Percentiles rank a stretch among this genome's conserved stretches.
These are phyloP conservation scores for Orobanche coerulescens DNA, from an alignment of 257 asterid genomes.

Conservation along the genomic window DNA sequence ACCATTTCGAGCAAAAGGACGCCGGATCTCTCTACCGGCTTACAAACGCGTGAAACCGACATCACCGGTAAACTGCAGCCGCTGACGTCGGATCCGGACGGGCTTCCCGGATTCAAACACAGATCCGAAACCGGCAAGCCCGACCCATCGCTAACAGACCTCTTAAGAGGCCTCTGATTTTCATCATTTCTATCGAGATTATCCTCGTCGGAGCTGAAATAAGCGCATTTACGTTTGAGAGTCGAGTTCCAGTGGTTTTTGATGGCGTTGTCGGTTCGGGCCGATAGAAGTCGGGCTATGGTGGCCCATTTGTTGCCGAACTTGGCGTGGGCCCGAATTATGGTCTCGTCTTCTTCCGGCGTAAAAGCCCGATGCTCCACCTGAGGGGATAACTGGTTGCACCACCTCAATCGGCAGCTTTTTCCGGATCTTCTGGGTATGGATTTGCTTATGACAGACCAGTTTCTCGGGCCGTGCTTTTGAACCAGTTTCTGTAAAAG, in stretches of 20 bases:
- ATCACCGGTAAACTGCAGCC: constrained; percentile 33
- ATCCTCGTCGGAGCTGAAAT: constrained; percentile 29
- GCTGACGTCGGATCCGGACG: constrained; percentile 53
- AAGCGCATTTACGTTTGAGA: constrained; percentile 54
- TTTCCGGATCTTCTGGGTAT: constrained; percentile 40
- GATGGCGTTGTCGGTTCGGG: constrained; percentile 49
- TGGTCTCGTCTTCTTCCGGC: constrained; percentile 34
- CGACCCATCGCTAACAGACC: constrained; percentile 58
- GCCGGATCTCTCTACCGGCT: constrained; percentile 39
- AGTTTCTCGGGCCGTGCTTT: constrained; percentile 35
- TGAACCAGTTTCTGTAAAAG: constrained; percentile 26
- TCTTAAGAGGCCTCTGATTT: constrained; percentile 38
- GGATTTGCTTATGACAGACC: constrained; percentile 37
- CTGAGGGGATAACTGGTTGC: constrained; percentile 42
- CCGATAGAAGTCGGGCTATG: constrained; percentile 38
- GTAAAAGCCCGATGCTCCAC: constrained; percentile 41
- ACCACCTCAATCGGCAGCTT: constrained; percentile 46
- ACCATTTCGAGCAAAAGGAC: constrained; percentile 20
- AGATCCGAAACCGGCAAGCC: constrained; percentile 31
- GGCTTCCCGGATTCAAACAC: constrained; percentile 42
- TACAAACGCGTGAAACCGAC: constrained; percentile 28
- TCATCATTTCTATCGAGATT: constrained; percentile 12
- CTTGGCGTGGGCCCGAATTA: constrained; percentile 36
- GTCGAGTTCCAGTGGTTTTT: constrained; percentile 56
- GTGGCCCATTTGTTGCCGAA: constrained; percentile 50